Percentiles rank a stretch among this genome's conserved stretches.
These are phyloP conservation scores for Vaccinium vitisidaea DNA, from an alignment of 148 eudicot species.

Conservation along the genomic window DNA sequence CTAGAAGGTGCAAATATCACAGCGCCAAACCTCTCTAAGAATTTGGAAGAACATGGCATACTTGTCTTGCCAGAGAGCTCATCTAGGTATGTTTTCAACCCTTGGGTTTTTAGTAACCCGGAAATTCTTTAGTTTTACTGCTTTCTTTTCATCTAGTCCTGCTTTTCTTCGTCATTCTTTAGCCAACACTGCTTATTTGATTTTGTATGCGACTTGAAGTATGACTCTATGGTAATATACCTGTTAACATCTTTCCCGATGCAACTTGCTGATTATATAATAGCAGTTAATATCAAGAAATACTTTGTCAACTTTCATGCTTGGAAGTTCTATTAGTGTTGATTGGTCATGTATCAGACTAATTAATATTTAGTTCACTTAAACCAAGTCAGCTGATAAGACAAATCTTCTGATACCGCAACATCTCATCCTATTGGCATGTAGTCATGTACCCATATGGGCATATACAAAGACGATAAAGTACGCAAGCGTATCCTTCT, in stretches of 20 bases:
- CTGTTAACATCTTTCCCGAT: neutral
- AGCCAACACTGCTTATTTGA: neutral
- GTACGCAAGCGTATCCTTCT: neutral
- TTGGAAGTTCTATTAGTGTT: neutral
- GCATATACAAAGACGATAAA: neutral
- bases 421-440: neutral
- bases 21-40: slow-evolving; percentile 45
- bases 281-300: neutral
- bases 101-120: neutral
- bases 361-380: neutral
- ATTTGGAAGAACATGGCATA: slow-evolving; percentile 64
- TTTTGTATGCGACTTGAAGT: neutral
- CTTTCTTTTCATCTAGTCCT: neutral
- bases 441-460: neutral
- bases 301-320: neutral
- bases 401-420: neutral
- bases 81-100: slow-evolving; percentile 41
- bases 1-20: slow-evolving; percentile 51
- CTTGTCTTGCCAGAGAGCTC: slow-evolving; percentile 57
- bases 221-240: neutral
- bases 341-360: neutral
- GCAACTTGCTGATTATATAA: neutral
- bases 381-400: neutral
- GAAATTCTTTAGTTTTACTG: neutral
- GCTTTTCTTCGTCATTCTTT: neutral